These are phyloP conservation scores for Oryza officinalis DNA, from an alignment of 176 grass and related monocot species.

Conservation along the genomic window DNA sequence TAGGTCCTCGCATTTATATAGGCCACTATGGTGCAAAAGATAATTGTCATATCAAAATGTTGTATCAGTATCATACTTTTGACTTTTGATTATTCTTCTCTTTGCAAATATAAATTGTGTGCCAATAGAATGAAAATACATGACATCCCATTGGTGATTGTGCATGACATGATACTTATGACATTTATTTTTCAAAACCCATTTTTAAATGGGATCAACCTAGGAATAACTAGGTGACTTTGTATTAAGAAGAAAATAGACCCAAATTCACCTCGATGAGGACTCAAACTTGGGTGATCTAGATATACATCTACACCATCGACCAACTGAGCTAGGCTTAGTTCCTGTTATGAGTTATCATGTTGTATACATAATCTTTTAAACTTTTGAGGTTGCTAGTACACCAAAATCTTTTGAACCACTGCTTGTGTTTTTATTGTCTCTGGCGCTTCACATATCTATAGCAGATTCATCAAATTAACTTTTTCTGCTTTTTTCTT, in stretches of 20 bases:
- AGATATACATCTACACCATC: no score
- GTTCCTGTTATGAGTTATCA: background rate
- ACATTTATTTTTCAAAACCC: background rate
- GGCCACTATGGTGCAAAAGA: constrained; percentile 7
- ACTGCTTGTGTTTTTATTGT: background rate
- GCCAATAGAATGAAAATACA: background rate
- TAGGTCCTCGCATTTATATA: background rate
- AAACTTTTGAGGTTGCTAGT: background rate
- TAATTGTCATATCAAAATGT: constrained; percentile 18
- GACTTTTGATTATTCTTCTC: background rate
- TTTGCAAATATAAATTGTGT: background rate
- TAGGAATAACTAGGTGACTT: no score
- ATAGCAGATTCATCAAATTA: background rate
- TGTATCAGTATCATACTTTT: constrained; percentile 2
- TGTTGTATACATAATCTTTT: background rate
- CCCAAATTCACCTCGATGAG: no score
- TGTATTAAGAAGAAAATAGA: no score
- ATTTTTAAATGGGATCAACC: no score
- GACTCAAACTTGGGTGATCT: no score
- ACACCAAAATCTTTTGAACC: background rate
- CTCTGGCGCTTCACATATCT: background rate
- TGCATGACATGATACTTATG: background rate
- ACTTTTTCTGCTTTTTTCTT: background rate
- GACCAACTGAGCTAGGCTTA: no score
- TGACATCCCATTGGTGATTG: background rate